phyloP scores from a whole-genome alignment of 169 alveolate genomes.

The Blepharisma undulans region DNA sequence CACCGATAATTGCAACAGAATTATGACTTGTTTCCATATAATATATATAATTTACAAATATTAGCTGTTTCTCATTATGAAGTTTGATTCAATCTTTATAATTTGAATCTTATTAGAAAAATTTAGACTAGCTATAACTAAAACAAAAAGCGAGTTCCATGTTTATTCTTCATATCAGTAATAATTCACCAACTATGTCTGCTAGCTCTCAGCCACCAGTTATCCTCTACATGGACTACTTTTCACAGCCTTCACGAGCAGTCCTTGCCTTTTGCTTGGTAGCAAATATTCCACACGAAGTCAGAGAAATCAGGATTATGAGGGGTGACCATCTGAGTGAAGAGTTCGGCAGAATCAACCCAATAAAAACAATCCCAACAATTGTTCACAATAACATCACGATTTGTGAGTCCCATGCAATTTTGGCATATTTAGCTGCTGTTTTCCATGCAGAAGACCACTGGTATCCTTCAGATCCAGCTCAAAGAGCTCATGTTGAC shows the following conservation, averaged over 20 bases:
- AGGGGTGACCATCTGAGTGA: constrained; percentile 38
- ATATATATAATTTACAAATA: too few species aligned
- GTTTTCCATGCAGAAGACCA: constrained; percentile 32
- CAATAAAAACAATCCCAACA: constrained; percentile 55
- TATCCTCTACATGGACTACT: constrained; percentile 45
- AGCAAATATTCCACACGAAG: constrained; percentile 45
- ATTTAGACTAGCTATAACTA: too few species aligned
- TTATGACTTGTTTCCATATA: too few species aligned
- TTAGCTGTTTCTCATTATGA: too few species aligned
- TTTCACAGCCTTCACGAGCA: constrained; percentile 62
- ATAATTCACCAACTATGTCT: background rate
- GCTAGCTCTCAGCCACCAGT: background rate
- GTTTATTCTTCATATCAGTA: too few species aligned
- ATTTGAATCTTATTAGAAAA: too few species aligned
- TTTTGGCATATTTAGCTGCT: constrained; percentile 46
- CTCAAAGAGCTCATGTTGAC: constrained; percentile 12
- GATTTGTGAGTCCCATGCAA: constrained; percentile 60
- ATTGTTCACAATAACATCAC: constrained; percentile 43
- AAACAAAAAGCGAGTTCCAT: too few species aligned
- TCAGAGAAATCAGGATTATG: constrained; percentile 39
- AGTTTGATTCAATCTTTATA: too few species aligned
- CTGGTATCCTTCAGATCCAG: constrained; percentile 22
- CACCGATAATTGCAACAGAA: background rate
- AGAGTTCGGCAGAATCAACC: constrained; percentile 42
- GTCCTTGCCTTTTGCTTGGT: constrained; percentile 47